phyloP scores from a whole-genome alignment of 2,329 filamentous ascomycete species.

The Cytospora leucostoma region DNA sequence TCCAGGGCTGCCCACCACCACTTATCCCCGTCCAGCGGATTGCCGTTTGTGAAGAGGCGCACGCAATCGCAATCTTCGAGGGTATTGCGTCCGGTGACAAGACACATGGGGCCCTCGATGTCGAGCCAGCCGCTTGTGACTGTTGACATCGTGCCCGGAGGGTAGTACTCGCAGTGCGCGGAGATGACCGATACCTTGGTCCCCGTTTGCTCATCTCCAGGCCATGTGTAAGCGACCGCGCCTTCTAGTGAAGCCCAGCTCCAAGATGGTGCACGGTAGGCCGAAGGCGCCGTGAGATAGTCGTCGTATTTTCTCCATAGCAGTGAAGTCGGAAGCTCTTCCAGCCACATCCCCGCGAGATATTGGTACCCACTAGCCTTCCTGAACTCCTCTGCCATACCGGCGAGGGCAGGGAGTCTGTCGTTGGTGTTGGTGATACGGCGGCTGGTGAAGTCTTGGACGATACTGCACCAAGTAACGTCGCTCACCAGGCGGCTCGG shows the following conservation, averaged over 20 bases:
- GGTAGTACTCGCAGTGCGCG: background rate
- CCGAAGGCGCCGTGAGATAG: background rate
- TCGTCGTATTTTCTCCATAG: background rate
- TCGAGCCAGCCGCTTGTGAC: slow-evolving; percentile 1
- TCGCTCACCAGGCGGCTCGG: background rate
- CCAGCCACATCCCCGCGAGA: background rate
- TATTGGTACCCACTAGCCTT: background rate
- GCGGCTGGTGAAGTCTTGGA: background rate
- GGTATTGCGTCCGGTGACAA: background rate
- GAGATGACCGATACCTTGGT: background rate
- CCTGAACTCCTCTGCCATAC: background rate
- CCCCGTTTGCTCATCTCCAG: background rate
- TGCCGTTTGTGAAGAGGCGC: background rate
- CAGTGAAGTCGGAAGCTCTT: background rate
- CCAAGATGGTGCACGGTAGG: background rate
- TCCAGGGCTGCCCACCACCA: background rate
- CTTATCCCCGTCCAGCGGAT: background rate
- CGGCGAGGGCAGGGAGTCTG: background rate
- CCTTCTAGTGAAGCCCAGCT: background rate
- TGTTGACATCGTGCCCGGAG: background rate
- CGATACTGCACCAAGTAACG: background rate
- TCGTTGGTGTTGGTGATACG: background rate
- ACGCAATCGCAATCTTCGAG: background rate
- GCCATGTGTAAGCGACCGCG: background rate
- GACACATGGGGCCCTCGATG: background rate